A percentile compares a stretch with the other conserved stretches of the same genome.
These are phyloP conservation scores for Tricholoma sp. DNA, from an alignment of 768 basidiomycete species.

Conservation along the genomic window DNA sequence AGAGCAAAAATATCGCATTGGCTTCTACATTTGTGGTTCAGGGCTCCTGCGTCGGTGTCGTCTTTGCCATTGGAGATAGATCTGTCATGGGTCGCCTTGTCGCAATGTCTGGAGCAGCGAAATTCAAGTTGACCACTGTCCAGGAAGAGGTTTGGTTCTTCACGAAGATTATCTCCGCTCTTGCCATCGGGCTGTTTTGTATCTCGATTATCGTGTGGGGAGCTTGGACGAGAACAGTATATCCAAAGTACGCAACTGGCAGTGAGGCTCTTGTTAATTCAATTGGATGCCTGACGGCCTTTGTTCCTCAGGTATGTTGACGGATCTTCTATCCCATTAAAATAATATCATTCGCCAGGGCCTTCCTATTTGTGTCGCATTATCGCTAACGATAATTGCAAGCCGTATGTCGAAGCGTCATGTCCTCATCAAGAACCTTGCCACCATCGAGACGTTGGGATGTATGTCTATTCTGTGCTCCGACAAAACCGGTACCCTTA, in stretches of 20 bases:
- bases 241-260: neutral
- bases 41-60: neutral
- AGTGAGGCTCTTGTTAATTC: neutral
- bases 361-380: slow-evolving; percentile 38
- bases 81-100: neutral
- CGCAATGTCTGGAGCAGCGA: neutral
- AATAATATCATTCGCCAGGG: slow-evolving; percentile 17
- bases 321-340: no score
- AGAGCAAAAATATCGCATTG: slow-evolving; percentile 12
- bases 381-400: slow-evolving; percentile 46
- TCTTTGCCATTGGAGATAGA: neutral
- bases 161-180: slow-evolving; percentile 38
- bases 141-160: slow-evolving; percentile 37
- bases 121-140: neutral
- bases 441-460: slow-evolving; percentile 51
- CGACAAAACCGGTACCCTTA: slow-evolving; percentile 53
- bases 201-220: neutral
- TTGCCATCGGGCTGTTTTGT: slow-evolving; percentile 5
- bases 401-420: slow-evolving; percentile 43
- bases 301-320: neutral
- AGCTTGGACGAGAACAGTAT: neutral
- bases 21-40: neutral
- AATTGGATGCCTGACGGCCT: neutral
- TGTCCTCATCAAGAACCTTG: slow-evolving; percentile 45
- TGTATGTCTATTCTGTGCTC: slow-evolving; percentile 51